Evolutionary conservation across 768 basidiomycete genomes (phyloP), one percentile per base, ranked within the genome.

Genomic region (Lactifluus hygrophoroides): DNA sequence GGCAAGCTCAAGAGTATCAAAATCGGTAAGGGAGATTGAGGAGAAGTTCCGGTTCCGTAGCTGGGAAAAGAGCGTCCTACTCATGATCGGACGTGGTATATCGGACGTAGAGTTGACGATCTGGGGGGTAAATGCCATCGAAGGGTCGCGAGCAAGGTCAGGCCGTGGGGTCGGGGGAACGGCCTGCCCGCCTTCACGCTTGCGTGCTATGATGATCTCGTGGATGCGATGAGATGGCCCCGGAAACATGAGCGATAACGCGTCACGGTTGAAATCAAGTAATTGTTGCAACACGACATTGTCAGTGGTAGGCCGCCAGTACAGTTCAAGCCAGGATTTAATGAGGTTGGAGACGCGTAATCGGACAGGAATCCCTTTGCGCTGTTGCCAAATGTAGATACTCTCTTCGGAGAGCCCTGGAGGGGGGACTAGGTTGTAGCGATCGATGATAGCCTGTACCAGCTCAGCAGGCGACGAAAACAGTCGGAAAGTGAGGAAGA

Each of bases 401-500:
- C 88, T 84, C 56, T 83, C 82, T 35, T 78, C 76, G 4, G 81
- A 75, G 37, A 84, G 70, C 30, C 76, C 74, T 4, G 70, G 64
- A 1, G 89, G 84, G 5, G 88, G 85, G 38, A 81, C 74, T 45
- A 94, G 75, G 66, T 94, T 88, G 71, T 92, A 98, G 19, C 96
- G 87, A 38, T 77, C 71, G 60, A 94, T 85, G 61, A 97, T 74
- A 0, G 85, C 80, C 21, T 86, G 81, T 9, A 91, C 80, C 27
- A 99, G 80, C 49, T 89, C 84, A 7, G 72, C 52, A 2, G 96
- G 89, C 0, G 86, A 81, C 2, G 88, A 83, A 73, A 96, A 97
- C 55, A 97, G 73, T 30, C 95, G 84, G 78, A 98, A 99, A 0
- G 94, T 97, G 66, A 94, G 77, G 77, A 94, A 94, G 76, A 99